Evolutionary conservation across 805 yeast species (phyloP), one percentile per base, ranked within the genome.

Genomic region (Kurtzmaniella cleridarum): DNA sequence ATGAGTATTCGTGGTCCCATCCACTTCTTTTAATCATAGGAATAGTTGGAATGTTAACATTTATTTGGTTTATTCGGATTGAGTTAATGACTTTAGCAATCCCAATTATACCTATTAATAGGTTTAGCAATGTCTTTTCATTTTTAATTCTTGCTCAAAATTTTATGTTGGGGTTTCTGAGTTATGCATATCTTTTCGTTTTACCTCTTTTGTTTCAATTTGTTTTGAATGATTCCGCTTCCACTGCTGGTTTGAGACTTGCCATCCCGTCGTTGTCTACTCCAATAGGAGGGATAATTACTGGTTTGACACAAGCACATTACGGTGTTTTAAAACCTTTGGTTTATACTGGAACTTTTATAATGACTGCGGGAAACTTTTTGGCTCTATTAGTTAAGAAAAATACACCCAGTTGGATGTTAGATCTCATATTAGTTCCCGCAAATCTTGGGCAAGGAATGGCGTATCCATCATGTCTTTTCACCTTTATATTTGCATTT

Each of bases 201-300:
- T 46, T 69, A 1, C 76, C 75, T 1, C 49, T 67, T 20, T 54
- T 68, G 28, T 67, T 70, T 35, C 75, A 69, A 42, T 54, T 69
- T 14, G 66, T 62, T 2, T 48, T 64, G 12, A 68, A 64, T 2
- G 73, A 69, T 43, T 40, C 69, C 0, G 57, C 71, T 2, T 55
- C 73, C 3, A 49, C 49, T 43, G 69, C 72, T 5, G 75, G 75
- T 2, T 46, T 68, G 14, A 49, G 74, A 38, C 50, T 70, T 30
- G 62, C 66, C 2, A 57, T 65, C 14, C 75, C 73, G 3, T 60
- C 73, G 3, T 37, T 64, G 13, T 61, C 63, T 29, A 67, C 71
- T 1, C 69, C 73, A n/a, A 54, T 67, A 18, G 75, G 75, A 3
- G 64, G 73, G 2, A 40, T 70, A 14, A 49, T 58, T 6, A 59